These are phyloP conservation scores for Bruguiera sexangula DNA, from an alignment of 345 rosid species.

Conservation along the genomic window DNA sequence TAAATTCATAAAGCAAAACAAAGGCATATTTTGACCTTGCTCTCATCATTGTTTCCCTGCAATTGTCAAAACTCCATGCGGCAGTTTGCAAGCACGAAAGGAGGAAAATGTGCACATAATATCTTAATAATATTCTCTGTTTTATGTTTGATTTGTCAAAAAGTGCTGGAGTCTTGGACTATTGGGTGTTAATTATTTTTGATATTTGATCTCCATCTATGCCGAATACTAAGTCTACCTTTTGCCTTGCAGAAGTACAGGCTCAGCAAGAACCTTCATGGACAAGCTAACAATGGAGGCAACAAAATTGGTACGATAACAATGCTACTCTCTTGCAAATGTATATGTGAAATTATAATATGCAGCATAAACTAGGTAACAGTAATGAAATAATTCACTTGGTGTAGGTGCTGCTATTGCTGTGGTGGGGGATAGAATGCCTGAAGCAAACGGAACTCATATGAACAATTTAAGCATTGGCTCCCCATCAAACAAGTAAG, in stretches of 20 bases:
- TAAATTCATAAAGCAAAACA: too few relatives aligned
- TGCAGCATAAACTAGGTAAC: background rate
- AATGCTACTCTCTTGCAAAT: background rate
- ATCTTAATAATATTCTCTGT: too few relatives aligned
- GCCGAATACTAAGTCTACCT: conserved; percentile 3
- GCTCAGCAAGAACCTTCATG: conserved; percentile 83
- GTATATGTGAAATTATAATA: too few relatives aligned
- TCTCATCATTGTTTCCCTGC: too few relatives aligned
- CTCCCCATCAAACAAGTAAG: conserved; percentile 73
- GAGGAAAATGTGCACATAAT: too few relatives aligned
- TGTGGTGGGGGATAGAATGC: conserved; percentile 46
- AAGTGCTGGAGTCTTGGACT: too few relatives aligned
- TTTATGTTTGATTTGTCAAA: too few relatives aligned
- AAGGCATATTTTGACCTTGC: too few relatives aligned
- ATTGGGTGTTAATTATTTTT: too few relatives aligned
- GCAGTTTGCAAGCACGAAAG: too few relatives aligned
- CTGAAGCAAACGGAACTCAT: conserved; percentile 56
- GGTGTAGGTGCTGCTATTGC: conserved; percentile 42
- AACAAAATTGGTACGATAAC: conserved; percentile 56
- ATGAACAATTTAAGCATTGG: conserved; percentile 55
- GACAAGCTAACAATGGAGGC: conserved; percentile 60
- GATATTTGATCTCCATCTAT: too few relatives aligned
- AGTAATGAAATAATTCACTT: conserved; percentile 13
- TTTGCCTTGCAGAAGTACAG: conserved; percentile 71
- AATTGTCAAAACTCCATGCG: too few relatives aligned